A percentile compares a stretch with the other conserved stretches of the same genome.
Evolutionary conservation across 768 basidiomycete genomes (phyloP).

Genomic region (Tubosaeta sp.): DNA sequence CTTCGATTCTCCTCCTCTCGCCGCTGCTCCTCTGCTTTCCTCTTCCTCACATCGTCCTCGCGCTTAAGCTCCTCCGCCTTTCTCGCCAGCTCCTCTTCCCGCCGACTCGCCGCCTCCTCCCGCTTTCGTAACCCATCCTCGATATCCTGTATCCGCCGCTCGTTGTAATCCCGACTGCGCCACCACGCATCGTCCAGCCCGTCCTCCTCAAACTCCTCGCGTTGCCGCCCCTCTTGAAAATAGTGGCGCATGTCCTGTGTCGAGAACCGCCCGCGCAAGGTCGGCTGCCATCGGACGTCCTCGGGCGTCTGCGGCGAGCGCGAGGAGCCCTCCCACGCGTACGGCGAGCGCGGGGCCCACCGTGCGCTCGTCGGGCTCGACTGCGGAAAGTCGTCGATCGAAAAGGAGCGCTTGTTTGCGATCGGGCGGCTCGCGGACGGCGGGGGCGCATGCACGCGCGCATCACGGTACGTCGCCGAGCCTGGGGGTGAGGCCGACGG

Average conservation of each 20-base stretch:
- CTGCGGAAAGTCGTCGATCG: conserved; percentile 24
- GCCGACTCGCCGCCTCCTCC: conserved; percentile 32
- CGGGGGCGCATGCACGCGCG: conserved; percentile 19
- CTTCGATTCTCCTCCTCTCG: conserved; percentile 27
- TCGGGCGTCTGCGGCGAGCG: conserved; percentile 24
- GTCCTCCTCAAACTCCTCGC: conserved; percentile 28
- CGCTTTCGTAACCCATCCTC: conserved; percentile 30
- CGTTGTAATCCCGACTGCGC: conserved; percentile 29
- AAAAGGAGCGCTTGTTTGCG: conserved; percentile 26
- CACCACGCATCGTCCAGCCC: conserved; percentile 29
- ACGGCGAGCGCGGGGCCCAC: conserved; percentile 20
- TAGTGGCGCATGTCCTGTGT: conserved; percentile 30
- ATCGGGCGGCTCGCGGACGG: conserved; percentile 32
- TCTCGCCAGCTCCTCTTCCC: conserved; percentile 32
- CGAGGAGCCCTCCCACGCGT: conserved; percentile 26
- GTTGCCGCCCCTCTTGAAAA: conserved; percentile 19
- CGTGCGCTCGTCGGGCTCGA: conserved; percentile 16
- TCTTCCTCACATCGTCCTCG: conserved; percentile 27
- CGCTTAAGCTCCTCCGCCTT: conserved; percentile 36
- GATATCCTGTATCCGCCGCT: conserved; percentile 30
- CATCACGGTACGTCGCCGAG: conserved; percentile 14
- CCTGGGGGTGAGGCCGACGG: conserved; percentile 15
- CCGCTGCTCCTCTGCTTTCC: conserved; percentile 22
- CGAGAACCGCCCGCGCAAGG: conserved; percentile 23
- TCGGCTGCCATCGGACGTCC: conserved; percentile 24